Evolutionary conservation across 1,284 basidiomycete genomes (phyloP).

Genomic region (Singerocomus inundabilis): DNA sequence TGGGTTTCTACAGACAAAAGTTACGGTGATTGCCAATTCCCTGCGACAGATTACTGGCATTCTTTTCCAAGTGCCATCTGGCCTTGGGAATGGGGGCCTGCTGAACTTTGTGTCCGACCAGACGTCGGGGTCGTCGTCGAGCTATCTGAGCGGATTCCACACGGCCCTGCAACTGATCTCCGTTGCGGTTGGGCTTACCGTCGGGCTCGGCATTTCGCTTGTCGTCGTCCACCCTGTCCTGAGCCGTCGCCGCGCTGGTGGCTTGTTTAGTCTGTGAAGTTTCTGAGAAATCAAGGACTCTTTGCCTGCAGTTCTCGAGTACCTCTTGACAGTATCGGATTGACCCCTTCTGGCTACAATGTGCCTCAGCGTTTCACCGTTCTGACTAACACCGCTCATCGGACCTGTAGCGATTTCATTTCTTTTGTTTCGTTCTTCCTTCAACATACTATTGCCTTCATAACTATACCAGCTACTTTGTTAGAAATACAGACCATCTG

Average conservation of each 20-base stretch:
- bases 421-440: constrained; percentile 11
- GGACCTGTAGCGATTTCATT: constrained; percentile 2
- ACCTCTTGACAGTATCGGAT: background rate
- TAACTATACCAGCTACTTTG: constrained; percentile 1
- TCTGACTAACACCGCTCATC: background rate
- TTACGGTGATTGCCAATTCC: background rate
- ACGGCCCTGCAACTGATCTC: constrained; percentile 64
- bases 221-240: constrained; percentile 60
- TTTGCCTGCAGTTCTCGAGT: background rate
- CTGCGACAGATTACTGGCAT: constrained; percentile 70
- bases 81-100: constrained; percentile 83
- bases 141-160: constrained; percentile 67
- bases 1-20: constrained; percentile 28
- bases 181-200: constrained; percentile 64
- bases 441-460: background rate
- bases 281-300: background rate
- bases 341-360: background rate
- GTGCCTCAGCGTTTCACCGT: background rate
- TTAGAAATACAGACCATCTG: too few relatives aligned
- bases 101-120: constrained; percentile 68
- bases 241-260: constrained; percentile 53
- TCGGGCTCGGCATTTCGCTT: constrained; percentile 67
- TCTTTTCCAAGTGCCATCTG: constrained; percentile 85
- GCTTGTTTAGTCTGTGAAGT: constrained; percentile 39
- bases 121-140: constrained; percentile 45